These are phyloP conservation scores for Neurospora hispaniola DNA, from an alignment of 495 filamentous ascomycete genomes.

Conservation along the genomic window DNA sequence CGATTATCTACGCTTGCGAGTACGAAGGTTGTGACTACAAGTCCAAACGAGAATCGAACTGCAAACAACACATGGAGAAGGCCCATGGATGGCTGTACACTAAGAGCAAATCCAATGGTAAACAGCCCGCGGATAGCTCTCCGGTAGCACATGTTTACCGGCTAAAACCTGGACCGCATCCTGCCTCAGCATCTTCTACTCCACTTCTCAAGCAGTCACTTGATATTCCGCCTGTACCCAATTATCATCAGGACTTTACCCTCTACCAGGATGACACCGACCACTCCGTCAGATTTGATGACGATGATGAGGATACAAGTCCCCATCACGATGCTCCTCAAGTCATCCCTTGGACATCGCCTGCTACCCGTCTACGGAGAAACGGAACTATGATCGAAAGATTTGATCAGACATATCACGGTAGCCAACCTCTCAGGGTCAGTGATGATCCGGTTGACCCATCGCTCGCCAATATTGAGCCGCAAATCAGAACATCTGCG, in stretches of 20 bases:
- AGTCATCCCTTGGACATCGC: slow-evolving; percentile 23
- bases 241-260: slow-evolving; percentile 12
- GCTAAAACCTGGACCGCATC: not conserved
- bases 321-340: slow-evolving; percentile 4
- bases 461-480: slow-evolving; percentile 6
- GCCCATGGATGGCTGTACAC: slow-evolving; percentile 80
- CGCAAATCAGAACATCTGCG: not conserved
- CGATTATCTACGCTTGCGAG: slow-evolving; percentile 62
- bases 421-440: not conserved
- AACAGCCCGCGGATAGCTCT: slow-evolving; percentile 11
- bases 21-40: slow-evolving; percentile 78
- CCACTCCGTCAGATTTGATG: slow-evolving; percentile 11
- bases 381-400: slow-evolving; percentile 17
- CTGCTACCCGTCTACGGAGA: slow-evolving; percentile 18
- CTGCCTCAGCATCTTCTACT: not conserved
- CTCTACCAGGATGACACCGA: slow-evolving; percentile 14
- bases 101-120: slow-evolving; percentile 72
- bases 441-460: slow-evolving; percentile 10
- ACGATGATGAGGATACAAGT: slow-evolving; percentile 13
- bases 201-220: not conserved
- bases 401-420: slow-evolving; percentile 21
- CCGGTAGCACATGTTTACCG: not conserved
- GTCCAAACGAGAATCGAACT: slow-evolving; percentile 92
- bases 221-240: not conserved
- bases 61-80: slow-evolving; percentile 99